Percentiles rank a stretch among this genome's conserved stretches.
These are phyloP conservation scores for Monilinia fructigena DNA, from an alignment of 2,329 filamentous ascomycete genomes.

Conservation along the genomic window DNA sequence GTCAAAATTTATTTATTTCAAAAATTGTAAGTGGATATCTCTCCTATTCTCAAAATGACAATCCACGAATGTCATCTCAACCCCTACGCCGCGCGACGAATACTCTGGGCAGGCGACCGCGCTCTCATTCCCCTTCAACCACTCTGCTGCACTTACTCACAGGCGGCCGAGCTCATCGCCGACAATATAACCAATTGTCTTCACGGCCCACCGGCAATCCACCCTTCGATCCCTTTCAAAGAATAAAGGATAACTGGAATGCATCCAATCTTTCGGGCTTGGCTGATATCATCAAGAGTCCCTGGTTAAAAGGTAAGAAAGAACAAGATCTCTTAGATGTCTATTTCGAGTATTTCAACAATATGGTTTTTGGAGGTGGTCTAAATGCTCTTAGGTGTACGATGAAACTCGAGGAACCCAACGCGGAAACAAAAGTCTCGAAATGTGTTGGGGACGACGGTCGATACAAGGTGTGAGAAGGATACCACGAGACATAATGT, in stretches of 20 bases:
- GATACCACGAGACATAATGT: constrained; percentile 9
- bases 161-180: constrained; percentile 19
- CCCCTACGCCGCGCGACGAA: constrained; percentile 15
- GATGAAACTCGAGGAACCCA: constrained; percentile 9
- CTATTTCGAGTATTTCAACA: constrained; percentile 20
- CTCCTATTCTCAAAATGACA: constrained; percentile 6
- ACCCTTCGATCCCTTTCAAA: constrained; percentile 7
- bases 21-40: constrained; percentile 3
- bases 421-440: neutral
- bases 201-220: constrained; percentile 2
- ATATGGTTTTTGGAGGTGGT: constrained; percentile 18
- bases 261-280: constrained; percentile 1
- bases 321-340: constrained; percentile 13
- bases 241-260: constrained; percentile 16
- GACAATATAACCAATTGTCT: constrained; percentile 17
- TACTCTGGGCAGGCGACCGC: constrained; percentile 17
- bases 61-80: constrained; percentile 20
- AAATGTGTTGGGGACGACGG: constrained; percentile 14
- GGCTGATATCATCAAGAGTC: neutral
- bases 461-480: neutral
- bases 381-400: constrained; percentile 17
- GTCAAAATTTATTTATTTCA: neutral
- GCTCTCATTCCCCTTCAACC: constrained; percentile 8
- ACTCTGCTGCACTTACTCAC: constrained; percentile 17
- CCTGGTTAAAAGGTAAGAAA: constrained; percentile 17